Base-by-base conservation (phyloP, 2,329 filamentous ascomycete genomes). In the Penicillium olsonii region DNA sequence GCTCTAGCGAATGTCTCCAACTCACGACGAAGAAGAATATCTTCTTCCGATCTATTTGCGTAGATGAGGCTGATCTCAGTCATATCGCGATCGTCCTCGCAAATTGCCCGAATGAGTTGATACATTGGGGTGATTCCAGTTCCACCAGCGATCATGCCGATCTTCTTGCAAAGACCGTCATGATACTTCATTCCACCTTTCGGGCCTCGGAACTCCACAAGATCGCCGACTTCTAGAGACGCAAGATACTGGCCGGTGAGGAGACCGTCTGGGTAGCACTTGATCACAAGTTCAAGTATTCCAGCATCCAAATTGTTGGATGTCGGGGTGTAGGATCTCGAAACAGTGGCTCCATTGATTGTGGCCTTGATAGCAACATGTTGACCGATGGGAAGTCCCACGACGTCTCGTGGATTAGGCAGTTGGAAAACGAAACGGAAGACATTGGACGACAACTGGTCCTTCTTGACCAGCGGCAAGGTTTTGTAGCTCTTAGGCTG, bases 31-130 rank as follows among this genome's bases (percentile, higher is more conserved):
- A 80, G 57, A 37, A 81, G 53, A 31, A 81, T 79, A 37, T 80
- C 78, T 4, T 57, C 61, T 54, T 80, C 73, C 3, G 61, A 66
- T 52, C 75, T 76, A 46, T 80, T 81, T 1, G 74, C 78, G 52
- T 81, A 75, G 2, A 80, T 62, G 0, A 78, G 70, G 35, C 71
- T 78, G 42, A 85, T 65, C 54, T 80, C 67, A 1, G 84, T 86
- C 0, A 70, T 72, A 55, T 86, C 84, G 6, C 66, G 67, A 15
- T 52, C 42, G 47, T 85, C 79, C 60, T 84, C 82, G 59, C 81
- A 83, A 48, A 85, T 82, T 37, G 82, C 81, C 3, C 82, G 78
- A 60, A 85, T 83, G 3, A 86, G 65, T 61, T 85, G 82, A 61
- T 75, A 82, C 76, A 83, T 80, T 5, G 81, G 80, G 1, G 81